Evolutionary conservation across 176 grass and related monocot genomes (phyloP), one percentile per base, ranked within the genome.

Genomic region (Rhipidocladum racemiflorum): DNA sequence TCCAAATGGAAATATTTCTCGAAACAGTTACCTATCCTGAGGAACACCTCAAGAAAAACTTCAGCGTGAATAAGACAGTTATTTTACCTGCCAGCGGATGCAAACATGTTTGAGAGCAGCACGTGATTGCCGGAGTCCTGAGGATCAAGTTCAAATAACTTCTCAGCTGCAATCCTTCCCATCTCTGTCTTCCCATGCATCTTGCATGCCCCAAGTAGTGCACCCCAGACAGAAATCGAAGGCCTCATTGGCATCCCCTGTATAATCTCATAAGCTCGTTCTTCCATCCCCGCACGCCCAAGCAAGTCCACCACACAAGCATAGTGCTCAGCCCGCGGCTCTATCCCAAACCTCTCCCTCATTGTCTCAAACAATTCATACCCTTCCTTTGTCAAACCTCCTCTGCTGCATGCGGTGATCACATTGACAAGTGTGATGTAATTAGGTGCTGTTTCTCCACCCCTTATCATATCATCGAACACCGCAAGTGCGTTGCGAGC

Each of bases 261-360:
- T 77, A 94, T 94, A 63, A 97, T 73, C 51, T 88, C 89, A 72
- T 97, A 97, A 77, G 94, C 91, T 16, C 14, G 72, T 60, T 97
- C 94, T 74, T 84, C 94, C 87, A 93, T 89, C 39, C 94, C 94
- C 43, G 91, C 91, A n/a, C 89, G 87, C 20, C 87, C 91, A 63
- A 97, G 85, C 70, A 93, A 88, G 73, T 97, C 94, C 12, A 97
- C 94, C 61, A 91, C 70, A 48, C 94, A 94, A 32, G 94, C 89
- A 82, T 94, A 97, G 57, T 97, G 94, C 81, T 97, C 94, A 9
- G 40, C 81, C 23, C 82, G 65, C 11, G 91, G 89, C 18, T 91
- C 82, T 51, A 97, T 94, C 80, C 87, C 79, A 70, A 91, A 91
- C 66, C 71, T 86, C 83, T 91, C 78, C 72, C n/a, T 88, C 94